Percentiles rank a stretch among this genome's conserved stretches.
phyloP scores from a whole-genome alignment of 352 stramenopile species.

The Phytophthora palmivora region DNA sequence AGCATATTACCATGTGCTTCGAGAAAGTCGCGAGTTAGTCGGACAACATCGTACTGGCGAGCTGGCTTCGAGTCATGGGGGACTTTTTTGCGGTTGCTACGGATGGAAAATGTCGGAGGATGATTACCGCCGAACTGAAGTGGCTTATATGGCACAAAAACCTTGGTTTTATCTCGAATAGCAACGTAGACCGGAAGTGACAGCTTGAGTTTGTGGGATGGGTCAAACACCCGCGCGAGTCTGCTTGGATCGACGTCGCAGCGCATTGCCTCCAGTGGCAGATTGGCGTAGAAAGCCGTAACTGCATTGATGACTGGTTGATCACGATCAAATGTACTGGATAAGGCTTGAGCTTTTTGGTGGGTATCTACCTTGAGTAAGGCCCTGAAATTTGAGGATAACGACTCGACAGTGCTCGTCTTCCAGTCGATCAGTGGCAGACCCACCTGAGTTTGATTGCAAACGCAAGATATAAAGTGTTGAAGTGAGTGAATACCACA shows the following conservation, averaged over 20 bases:
- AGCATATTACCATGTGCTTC: constrained; percentile 13
- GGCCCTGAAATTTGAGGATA: constrained; percentile 61
- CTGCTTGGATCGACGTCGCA: constrained; percentile 58
- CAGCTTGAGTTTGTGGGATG: constrained; percentile 38
- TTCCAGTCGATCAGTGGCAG: constrained; percentile 66
- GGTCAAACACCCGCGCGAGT: constrained; percentile 45
- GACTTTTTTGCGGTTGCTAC: constrained; percentile 17
- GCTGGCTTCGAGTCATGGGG: constrained; percentile 20
- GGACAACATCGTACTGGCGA: constrained; percentile 23
- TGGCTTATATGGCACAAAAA: constrained; percentile 44
- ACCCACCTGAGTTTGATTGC: constrained; percentile 68
- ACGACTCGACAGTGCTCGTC: constrained; percentile 57
- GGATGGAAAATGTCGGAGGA: constrained; percentile 34
- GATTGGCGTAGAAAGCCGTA: constrained; percentile 70
- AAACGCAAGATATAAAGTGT: constrained; percentile 81
- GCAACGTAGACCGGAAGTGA: constrained; percentile 41
- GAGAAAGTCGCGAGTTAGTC: constrained; percentile 18
- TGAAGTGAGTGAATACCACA: constrained; percentile 90
- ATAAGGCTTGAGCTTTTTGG: constrained; percentile 48
- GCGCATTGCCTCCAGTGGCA: constrained; percentile 83
- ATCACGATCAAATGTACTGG: constrained; percentile 58
- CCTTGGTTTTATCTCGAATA: constrained; percentile 37
- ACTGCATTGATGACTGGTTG: constrained; percentile 65
- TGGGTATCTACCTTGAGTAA: constrained; percentile 48
- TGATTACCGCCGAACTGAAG: constrained; percentile 31